phyloP scores from a whole-genome alignment of 768 basidiomycete species.

The Tylopilus balloui region DNA sequence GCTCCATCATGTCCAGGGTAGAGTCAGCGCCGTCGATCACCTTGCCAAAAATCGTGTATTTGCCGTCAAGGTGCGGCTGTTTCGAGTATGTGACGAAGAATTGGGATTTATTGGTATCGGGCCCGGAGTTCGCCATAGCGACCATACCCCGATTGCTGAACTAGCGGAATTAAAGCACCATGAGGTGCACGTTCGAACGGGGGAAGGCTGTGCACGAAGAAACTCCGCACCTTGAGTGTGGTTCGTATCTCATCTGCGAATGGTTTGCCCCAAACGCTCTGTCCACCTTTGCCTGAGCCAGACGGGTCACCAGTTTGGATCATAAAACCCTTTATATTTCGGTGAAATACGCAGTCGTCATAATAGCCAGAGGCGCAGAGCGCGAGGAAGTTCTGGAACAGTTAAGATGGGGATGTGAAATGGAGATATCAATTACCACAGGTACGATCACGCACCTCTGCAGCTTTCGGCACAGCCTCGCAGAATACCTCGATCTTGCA shows the following conservation, averaged over 20 bases:
- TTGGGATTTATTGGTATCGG: slow-evolving; percentile 89
- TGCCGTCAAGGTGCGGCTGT: slow-evolving; percentile 90
- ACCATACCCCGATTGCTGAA: slow-evolving; percentile 94
- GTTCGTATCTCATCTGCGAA: slow-evolving; percentile 91
- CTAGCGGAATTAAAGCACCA: slow-evolving; percentile 37
- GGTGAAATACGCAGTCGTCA: slow-evolving; percentile 81
- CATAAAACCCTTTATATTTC: slow-evolving; percentile 97
- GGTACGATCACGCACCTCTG: slow-evolving; percentile 63
- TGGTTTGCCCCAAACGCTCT: slow-evolving; percentile 92
- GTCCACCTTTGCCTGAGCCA: slow-evolving; percentile 92
- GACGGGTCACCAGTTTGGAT: slow-evolving; percentile 87
- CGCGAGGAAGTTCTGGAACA: slow-evolving; percentile 84
- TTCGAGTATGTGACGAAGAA: slow-evolving; percentile 91
- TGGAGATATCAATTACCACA: background rate
- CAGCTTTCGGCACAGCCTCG: slow-evolving; percentile 91
- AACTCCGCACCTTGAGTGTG: slow-evolving; percentile 76
- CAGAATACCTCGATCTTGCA: slow-evolving; percentile 92
- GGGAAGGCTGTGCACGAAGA: background rate
- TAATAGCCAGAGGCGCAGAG: slow-evolving; percentile 88
- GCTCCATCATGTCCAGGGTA: slow-evolving; percentile 91
- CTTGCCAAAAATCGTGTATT: slow-evolving; percentile 92
- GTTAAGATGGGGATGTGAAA: background rate
- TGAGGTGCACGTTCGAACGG: background rate
- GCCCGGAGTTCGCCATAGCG: slow-evolving; percentile 97
- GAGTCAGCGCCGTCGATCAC: slow-evolving; percentile 98